Conservation (phyloP, 176 grass and related monocot genomes). For the Otatea glauca region DNA sequence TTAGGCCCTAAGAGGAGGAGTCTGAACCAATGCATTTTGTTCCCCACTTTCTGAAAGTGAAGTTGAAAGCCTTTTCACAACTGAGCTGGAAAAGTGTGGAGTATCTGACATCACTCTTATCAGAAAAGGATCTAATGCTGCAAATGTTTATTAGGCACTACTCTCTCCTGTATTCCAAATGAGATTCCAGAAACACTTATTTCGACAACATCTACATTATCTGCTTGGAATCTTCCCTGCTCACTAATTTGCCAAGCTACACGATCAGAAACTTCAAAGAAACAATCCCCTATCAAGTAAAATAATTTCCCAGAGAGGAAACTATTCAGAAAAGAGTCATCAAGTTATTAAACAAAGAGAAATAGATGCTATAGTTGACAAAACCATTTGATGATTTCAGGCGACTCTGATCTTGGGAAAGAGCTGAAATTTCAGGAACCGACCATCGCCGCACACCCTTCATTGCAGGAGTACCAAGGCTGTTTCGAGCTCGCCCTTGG, state of each 20-base stretch:
- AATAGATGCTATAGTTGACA: neutral
- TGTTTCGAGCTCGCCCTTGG: conserved; percentile 47
- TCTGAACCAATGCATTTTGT: neutral
- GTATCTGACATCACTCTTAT: neutral
- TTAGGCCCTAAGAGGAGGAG: neutral
- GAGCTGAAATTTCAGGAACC: conserved; percentile 22
- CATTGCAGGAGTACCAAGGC: conserved; percentile 35
- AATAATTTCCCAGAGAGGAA: neutral
- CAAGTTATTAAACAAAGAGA: neutral
- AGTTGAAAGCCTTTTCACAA: neutral
- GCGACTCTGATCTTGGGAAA: conserved; percentile 10
- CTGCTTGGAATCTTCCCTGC: neutral
- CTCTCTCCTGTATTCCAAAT: neutral
- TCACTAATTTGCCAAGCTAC: neutral
- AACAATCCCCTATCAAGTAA: neutral
- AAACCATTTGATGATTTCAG: conserved; percentile 31
- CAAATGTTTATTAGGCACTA: neutral
- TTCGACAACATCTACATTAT: neutral
- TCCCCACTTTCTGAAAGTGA: neutral
- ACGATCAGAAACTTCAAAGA: neutral
- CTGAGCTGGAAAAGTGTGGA: neutral
- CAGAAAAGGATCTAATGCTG: conserved; percentile 15
- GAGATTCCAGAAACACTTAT: neutral
- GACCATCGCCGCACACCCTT: neutral
- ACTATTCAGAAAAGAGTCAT: neutral